A percentile compares a stretch with the other conserved stretches of the same genome.
These are phyloP conservation scores for Nothophaeocryptopus gaeumannii DNA, from an alignment of 2,329 filamentous ascomycete species.

Conservation along the genomic window DNA sequence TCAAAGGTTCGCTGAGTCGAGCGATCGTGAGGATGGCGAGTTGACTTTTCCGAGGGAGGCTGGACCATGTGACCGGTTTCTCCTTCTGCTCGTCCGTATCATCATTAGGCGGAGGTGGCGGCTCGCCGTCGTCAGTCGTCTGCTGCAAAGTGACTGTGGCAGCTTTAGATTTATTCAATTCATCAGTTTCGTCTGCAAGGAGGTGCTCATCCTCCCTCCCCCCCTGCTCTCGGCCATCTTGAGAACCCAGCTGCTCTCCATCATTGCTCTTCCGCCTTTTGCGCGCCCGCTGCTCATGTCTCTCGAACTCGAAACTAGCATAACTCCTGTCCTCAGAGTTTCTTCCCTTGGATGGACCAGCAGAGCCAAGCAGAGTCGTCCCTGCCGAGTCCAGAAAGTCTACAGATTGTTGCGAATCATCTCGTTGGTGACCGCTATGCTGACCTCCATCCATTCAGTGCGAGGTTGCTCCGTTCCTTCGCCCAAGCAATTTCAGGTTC, in stretches of 20 bases:
- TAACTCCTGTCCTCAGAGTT: conserved; percentile 23
- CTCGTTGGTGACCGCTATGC: conserved; percentile 6
- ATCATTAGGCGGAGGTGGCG: conserved; percentile 3
- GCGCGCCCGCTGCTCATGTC: conserved; percentile 11
- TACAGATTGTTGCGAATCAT: conserved; percentile 3
- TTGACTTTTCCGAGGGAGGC: conserved; percentile 74
- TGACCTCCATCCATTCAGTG: conserved; percentile 15
- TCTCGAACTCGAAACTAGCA: conserved; percentile 23
- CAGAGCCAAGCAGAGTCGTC: conserved; percentile 26
- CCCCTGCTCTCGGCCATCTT: conserved; percentile 7
- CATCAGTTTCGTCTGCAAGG: conserved; percentile 6
- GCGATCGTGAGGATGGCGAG: conserved; percentile 74
- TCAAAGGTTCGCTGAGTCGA: conserved; percentile 76
- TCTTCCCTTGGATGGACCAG: conserved; percentile 10
- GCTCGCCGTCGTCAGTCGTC: conserved; percentile 20
- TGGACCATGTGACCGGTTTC: conserved; percentile 63
- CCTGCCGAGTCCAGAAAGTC: conserved; percentile 28
- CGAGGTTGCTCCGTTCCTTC: neutral
- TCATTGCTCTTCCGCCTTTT: conserved; percentile 10
- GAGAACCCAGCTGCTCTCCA: conserved; percentile 5
- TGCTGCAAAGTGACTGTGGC: too few species aligned
- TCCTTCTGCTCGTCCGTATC: conserved; percentile 32
- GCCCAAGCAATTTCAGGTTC: neutral
- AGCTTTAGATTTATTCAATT: too few species aligned
- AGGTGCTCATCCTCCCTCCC: conserved; percentile 13